Evolutionary conservation across 2,329 filamentous ascomycete species (phyloP), one percentile per base, ranked within the genome.

Genomic region (Coniochaeta sp.): DNA sequence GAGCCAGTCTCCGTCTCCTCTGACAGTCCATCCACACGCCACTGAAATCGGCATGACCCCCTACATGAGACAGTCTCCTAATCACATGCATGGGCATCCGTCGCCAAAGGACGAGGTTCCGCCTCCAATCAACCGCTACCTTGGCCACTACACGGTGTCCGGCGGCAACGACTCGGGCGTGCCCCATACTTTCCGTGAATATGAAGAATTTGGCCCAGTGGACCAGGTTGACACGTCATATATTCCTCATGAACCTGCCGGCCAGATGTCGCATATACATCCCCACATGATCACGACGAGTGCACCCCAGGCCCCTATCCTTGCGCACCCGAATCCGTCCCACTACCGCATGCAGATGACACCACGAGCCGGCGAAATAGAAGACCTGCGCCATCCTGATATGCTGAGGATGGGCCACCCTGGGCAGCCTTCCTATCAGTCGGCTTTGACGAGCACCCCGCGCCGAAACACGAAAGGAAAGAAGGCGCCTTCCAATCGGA

Each of bases 1-100:
- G 32, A 77, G 74, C 61, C 76, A 79, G 58, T 70, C 74, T 22
- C 74, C 74, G 24, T 79, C 79, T n/a, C 77, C 79, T 7, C 76
- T 81, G 72, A 65, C 73, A 30, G 68, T 75, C 40, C 72, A 75
- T n/a, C 66, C 73, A 16, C 67, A 72, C 19, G 68, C 70, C 17
- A 62, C 73, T 50, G 73, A 76, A 22, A 67, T 79, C 59, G 70
- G 73, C 42, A 72, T 76, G 62, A 60, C 58, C 9, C 38, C 60
- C 36, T 74, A 71, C 69, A 74, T 73, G 58, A 67, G 68, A 12
- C 75, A 72, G 63, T 76, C 71, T 22, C 63, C 67, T 14, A 56
- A 28, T 17, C 54, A 56, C 54, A 26, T 52, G 6, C 54, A 56
- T 16, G 54, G 30, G 72, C 57, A 69, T 65, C 60, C 69, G 62